These are phyloP conservation scores for Tulasnella sp. DNA, from an alignment of 768 basidiomycete genomes.

Conservation along the genomic window DNA sequence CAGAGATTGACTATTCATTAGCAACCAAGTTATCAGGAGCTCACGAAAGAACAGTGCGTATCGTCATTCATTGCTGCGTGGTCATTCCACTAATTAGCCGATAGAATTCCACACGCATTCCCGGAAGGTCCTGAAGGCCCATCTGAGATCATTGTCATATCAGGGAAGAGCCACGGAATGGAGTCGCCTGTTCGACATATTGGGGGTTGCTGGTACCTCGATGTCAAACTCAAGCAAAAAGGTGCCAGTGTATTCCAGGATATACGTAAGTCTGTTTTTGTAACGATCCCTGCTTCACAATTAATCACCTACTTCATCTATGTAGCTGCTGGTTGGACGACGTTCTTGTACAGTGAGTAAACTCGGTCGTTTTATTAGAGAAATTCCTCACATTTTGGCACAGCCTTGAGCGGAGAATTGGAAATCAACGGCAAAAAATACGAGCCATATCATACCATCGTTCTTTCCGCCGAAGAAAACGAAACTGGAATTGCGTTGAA, in stretches of 20 bases:
- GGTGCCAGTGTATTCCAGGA: conserved; percentile 62
- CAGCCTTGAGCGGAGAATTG: conserved; percentile 33
- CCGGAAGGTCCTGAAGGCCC: conserved; percentile 57
- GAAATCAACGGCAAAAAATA: conserved; percentile 20
- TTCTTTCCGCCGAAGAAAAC: conserved; percentile 46
- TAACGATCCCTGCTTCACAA: not conserved
- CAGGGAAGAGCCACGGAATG: conserved; percentile 74
- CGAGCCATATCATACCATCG: conserved; percentile 64
- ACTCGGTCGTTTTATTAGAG: not conserved
- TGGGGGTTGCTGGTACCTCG: conserved; percentile 91
- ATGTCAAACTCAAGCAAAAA: conserved; percentile 51
- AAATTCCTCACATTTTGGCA: not conserved
- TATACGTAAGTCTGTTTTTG: conserved; percentile 42
- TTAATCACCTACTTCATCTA: not conserved
- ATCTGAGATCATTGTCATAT: conserved; percentile 69
- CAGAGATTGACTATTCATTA: conserved; percentile 15
- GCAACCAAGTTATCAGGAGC: conserved; percentile 77
- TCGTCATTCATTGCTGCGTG: too few species aligned
- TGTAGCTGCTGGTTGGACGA: conserved; percentile 70
- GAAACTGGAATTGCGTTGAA: conserved; percentile 60
- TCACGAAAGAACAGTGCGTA: conserved; percentile 6
- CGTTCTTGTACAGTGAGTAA: conserved; percentile 67
- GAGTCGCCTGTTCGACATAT: conserved; percentile 82
- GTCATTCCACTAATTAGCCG: not conserved
- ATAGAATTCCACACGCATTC: conserved; percentile 58